Evolutionary conservation across 1,139 yeast genomes (phyloP).

Genomic region (Yamadazyma spencermartinsiae): DNA sequence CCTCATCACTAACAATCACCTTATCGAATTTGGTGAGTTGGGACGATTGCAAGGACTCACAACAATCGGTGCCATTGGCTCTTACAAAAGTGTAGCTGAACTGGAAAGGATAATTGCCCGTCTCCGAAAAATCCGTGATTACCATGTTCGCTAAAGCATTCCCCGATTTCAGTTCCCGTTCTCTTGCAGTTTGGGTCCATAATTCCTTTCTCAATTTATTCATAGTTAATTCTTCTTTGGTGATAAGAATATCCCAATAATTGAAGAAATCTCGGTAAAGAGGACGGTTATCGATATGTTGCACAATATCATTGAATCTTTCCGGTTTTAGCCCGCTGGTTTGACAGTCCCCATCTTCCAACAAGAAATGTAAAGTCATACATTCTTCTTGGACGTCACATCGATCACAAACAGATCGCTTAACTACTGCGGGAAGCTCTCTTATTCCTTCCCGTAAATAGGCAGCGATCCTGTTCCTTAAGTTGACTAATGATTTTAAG

Average conservation of each 20-base stretch:
- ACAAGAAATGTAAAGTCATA: slow-evolving; percentile 63
- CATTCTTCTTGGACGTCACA: slow-evolving; percentile 68
- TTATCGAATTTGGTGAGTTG: slow-evolving; percentile 55
- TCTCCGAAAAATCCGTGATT: slow-evolving; percentile 33
- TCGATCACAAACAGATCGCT: slow-evolving; percentile 60
- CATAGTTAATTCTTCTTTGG: slow-evolving; percentile 69
- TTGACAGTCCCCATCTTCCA: slow-evolving; percentile 56
- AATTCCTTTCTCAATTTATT: slow-evolving; percentile 58
- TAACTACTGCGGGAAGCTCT: slow-evolving; percentile 59
- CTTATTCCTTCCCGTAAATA: slow-evolving; percentile 52
- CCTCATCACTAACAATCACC: slow-evolving; percentile 75
- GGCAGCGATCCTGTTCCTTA: slow-evolving; percentile 69
- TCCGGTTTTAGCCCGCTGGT: slow-evolving; percentile 49
- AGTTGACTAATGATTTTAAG: slow-evolving; percentile 60
- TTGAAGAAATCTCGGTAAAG: slow-evolving; percentile 55
- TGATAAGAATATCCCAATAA: slow-evolving; percentile 74
- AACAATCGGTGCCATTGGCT: slow-evolving; percentile 10
- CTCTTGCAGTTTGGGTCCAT: slow-evolving; percentile 64
- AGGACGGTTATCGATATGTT: slow-evolving; percentile 44
- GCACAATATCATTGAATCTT: slow-evolving; percentile 48
- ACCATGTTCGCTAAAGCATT: slow-evolving; percentile 53
- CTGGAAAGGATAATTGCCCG: slow-evolving; percentile 19
- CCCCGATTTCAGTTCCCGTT: slow-evolving; percentile 62
- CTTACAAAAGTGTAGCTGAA: slow-evolving; percentile 53
- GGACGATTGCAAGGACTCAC: slow-evolving; percentile 29